Evolutionary conservation across 805 yeast genomes (phyloP), one percentile per base, ranked within the genome.

Genomic region (Wickerhamomyces mucosus): DNA sequence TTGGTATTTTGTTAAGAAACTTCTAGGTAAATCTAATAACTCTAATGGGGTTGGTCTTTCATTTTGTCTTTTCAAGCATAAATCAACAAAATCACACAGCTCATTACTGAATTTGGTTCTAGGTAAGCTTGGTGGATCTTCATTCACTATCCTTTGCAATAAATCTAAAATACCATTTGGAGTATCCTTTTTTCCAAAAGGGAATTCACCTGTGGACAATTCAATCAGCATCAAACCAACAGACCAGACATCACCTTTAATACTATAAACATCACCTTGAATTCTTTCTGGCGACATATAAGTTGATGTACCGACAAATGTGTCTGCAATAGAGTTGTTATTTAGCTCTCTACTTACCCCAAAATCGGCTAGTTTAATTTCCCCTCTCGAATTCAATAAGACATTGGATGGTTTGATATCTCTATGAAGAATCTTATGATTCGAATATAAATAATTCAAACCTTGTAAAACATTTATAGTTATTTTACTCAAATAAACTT

Each of bases 231-330:
- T 81, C 27, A 92, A 62, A 1, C 98, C 99, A 42, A 88, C 60
- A 0, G 96, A 85, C 99, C 99, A 92, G 10, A 92, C 89, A 54
- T 92, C 99, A 23, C 95, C 89, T 44, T 88, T 86, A n/a, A 88
- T 78, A 7, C 95, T 81, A 57, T 92, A 92, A 8, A 78, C 78
- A 26, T 83, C 84, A 14, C 99, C 99, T 57, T 86, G 95, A 34
- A 92, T 89, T 40, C 99, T 69, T 48, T 92, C 99, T 0, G 99
- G 99, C 2, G 95, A 82, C 94, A 92, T 92, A 53, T 92, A 92
- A 1, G 94, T 85, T 1, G 96, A 85, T 0, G 99, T 92, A 1
- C 99, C 99, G 8, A 92, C 97, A 63, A 92, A 92, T 0, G 98
- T 92, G 48, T 92, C 96, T 0, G 96, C 98, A 36, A 92, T 71